phyloP scores from a whole-genome alignment of 2,329 filamentous ascomycete genomes.

The Mariannaea elegans region DNA sequence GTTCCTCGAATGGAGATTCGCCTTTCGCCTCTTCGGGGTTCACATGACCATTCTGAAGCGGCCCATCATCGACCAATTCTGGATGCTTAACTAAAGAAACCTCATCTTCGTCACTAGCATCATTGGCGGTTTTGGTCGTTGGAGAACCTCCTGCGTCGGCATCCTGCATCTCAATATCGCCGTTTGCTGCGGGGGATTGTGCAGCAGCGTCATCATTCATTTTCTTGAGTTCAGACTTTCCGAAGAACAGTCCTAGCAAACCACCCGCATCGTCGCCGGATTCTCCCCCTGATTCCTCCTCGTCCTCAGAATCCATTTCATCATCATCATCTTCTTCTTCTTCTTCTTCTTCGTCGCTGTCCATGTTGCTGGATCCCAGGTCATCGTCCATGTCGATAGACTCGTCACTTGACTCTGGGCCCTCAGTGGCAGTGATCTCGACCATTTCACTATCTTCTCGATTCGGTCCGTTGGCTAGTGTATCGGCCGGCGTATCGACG shows the following conservation, averaged over 20 bases:
- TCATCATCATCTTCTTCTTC: constrained; percentile 56
- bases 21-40: background rate
- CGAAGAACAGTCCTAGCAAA: constrained; percentile 66
- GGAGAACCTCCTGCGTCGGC: background rate
- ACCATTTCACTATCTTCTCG: constrained; percentile 36
- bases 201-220: constrained; percentile 54
- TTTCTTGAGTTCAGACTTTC: constrained; percentile 64
- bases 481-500: constrained; percentile 27
- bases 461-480: constrained; percentile 28
- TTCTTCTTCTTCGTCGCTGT: constrained; percentile 52
- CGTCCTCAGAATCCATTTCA: constrained; percentile 48
- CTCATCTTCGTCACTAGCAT: constrained; percentile 47
- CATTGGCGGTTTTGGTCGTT: constrained; percentile 31
- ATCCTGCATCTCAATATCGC: constrained; percentile 38
- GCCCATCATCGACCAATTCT: constrained; percentile 30
- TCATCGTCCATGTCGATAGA: constrained; percentile 76
- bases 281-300: constrained; percentile 56
- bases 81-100: constrained; percentile 46
- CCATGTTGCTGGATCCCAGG: constrained; percentile 65
- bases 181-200: constrained; percentile 28
- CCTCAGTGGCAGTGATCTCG: constrained; percentile 35
- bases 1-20: background rate
- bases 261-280: constrained; percentile 56
- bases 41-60: constrained; percentile 14
- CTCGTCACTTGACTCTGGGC: constrained; percentile 66